Percentiles rank a stretch among this genome's conserved stretches.
These are phyloP conservation scores for Chaetomium tenue DNA, from an alignment of 495 filamentous ascomycete species.

Conservation along the genomic window DNA sequence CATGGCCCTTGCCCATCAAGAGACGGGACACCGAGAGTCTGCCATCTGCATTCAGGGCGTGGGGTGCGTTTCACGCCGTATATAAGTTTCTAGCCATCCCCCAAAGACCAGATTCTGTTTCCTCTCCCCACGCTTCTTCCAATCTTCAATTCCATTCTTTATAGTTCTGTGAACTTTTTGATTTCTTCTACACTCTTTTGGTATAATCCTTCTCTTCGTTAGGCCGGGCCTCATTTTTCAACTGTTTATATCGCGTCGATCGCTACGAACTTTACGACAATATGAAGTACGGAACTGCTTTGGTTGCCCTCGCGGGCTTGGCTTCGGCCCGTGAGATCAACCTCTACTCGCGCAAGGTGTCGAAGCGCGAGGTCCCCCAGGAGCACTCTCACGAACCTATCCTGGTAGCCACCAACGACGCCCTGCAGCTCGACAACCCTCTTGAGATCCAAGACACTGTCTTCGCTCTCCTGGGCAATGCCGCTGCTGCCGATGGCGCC, in stretches of 20 bases:
- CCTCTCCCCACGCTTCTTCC: slow-evolving; percentile 37
- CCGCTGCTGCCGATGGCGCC: slow-evolving; percentile 56
- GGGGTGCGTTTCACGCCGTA: slow-evolving; percentile 15
- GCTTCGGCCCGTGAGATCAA: slow-evolving; percentile 35
- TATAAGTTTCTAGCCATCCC: slow-evolving; percentile 25
- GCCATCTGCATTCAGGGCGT: background rate
- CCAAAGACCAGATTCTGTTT: slow-evolving; percentile 10
- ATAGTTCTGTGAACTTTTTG: slow-evolving; percentile 51
- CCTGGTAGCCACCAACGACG: slow-evolving; percentile 44
- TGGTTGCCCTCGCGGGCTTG: slow-evolving; percentile 36
- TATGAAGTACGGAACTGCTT: slow-evolving; percentile 48
- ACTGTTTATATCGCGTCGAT: slow-evolving; percentile 28
- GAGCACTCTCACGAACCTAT: slow-evolving; percentile 64
- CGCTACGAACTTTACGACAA: slow-evolving; percentile 34
- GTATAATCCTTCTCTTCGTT: slow-evolving; percentile 30
- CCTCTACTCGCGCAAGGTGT: slow-evolving; percentile 37
- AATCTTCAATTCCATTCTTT: slow-evolving; percentile 38
- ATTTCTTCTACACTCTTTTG: slow-evolving; percentile 41
- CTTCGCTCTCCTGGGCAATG: slow-evolving; percentile 63
- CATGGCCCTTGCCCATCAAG: slow-evolving; percentile 28
- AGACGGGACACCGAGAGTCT: slow-evolving; percentile 28
- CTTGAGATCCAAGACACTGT: slow-evolving; percentile 57
- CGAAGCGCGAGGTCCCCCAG: slow-evolving; percentile 57
- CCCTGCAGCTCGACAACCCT: slow-evolving; percentile 60
- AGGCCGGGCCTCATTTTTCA: slow-evolving; percentile 40